phyloP scores from a whole-genome alignment of 2,329 filamentous ascomycete species.

The Penicillium sp. region DNA sequence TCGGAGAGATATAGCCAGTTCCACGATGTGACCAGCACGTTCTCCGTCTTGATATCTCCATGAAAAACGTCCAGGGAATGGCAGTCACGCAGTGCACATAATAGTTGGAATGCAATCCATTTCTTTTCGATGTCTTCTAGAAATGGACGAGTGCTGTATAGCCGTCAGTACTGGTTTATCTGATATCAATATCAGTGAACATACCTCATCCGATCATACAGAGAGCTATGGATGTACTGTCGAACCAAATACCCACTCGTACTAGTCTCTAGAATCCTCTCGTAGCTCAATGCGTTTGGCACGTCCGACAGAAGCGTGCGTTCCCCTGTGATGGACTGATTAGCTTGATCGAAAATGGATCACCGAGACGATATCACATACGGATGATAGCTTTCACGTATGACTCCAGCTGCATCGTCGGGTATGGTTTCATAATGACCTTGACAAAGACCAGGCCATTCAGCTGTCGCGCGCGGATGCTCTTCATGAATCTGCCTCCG shows the following conservation, averaged over 20 bases:
- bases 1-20: constrained; percentile 99
- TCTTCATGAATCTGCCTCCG: constrained; percentile 92
- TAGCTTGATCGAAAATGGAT: constrained; percentile 12
- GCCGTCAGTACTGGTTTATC: constrained; percentile 13
- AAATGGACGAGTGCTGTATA: constrained; percentile 78
- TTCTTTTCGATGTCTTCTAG: constrained; percentile 98
- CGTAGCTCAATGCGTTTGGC: constrained; percentile 85
- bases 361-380: constrained; percentile 30
- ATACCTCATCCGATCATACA: constrained; percentile 82
- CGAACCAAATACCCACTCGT: constrained; percentile 89
- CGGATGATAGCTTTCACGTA: constrained; percentile 73
- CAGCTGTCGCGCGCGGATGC: constrained; percentile 80
- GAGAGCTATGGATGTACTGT: constrained; percentile 91
- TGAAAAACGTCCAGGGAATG: constrained; percentile 86
- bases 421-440: constrained; percentile 87
- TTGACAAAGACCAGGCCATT: constrained; percentile 92
- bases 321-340: constrained; percentile 55
- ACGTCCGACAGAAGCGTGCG: constrained; percentile 72
- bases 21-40: constrained; percentile 95
- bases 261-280: constrained; percentile 84
- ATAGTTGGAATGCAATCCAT: constrained; percentile 92
- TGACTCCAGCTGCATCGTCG: constrained; percentile 69
- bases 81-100: constrained; percentile 87
- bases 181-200: neutral
- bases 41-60: constrained; percentile 98